Evolutionary conservation across 208 protist genomes (phyloP), one percentile per base, ranked within the genome.

Genomic region (Trypanosoma boissoni): DNA sequence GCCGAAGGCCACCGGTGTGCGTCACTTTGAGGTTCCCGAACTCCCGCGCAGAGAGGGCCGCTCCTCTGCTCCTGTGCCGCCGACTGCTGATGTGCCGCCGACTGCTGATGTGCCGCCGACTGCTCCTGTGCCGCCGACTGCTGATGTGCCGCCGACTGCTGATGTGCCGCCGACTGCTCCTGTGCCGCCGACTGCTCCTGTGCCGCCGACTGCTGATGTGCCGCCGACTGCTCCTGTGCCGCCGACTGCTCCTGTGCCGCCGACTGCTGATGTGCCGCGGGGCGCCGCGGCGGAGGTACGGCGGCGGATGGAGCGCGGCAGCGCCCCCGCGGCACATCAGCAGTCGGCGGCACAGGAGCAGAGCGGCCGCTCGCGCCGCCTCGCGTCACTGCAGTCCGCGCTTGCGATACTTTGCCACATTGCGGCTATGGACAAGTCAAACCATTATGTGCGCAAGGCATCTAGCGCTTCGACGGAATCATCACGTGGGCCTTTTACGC

Each of bases 391-490:
- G n/a, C 75, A 74, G 0, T 74, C 76, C 21, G 73, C 76, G 3
- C 67, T 84, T 24, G 74, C 76, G 20, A 63, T 88, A 6, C 65
- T 92, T 41, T 80, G 80, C 43, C 69, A 75, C 23, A 48, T 88
- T 2, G 58, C 76, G 8, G 66, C 54, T 0, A 63, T 70, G 2
- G 85, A 92, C 58, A 74, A 65, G 14, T 27, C 62, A 14, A 32
- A 58, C 1, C 24, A 44, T 21, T 86, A 77, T 39, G 51, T 85
- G 34, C 34, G 34, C 8, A n/a, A n/a, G n/a, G n/a, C n/a, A n/a
- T n/a, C n/a, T n/a, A n/a, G n/a, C n/a, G n/a, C n/a, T n/a, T n/a
- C n/a, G n/a, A n/a, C n/a, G n/a, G n/a, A n/a, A n/a, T 12, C 34
- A 12, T 12, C 8, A 16, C 34, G 12, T 6, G 34, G 34, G 34